Base-by-base conservation (phyloP, 2,329 filamentous ascomycete genomes). In the Aureobasidium sp. region DNA sequence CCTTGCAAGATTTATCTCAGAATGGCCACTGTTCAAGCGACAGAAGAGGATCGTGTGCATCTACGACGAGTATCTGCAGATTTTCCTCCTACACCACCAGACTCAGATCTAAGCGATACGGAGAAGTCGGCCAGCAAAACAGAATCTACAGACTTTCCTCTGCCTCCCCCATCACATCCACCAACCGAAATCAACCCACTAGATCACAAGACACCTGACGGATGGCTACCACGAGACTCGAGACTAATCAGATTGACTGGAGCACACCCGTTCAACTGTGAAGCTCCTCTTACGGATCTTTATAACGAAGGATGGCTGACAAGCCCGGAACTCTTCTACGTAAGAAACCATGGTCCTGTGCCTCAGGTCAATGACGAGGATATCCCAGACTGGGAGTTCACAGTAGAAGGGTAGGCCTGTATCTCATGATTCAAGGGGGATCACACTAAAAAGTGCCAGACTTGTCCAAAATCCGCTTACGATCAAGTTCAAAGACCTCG, bases 251-350 rank as follows among this genome's bases (percentile, higher is more conserved):
- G 92, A 56, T 79, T 97, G 15, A 97, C 92, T 12, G 92, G 92
- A 27, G 83, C 90, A 6, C 92, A 96, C 73, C 92, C 92, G 0
- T 96, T 95, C 79, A 97, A 97, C 69, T 87, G 89, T 53, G 92
- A 97, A 75, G 83, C 92, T 10, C 92, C 92, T 0, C 76, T 97
- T 9, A 89, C 84, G 61, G 85, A 86, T 17, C 78, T 96, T 0
- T 96, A 86, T 74, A 82, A 93, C 63, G 80, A 86, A 77, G 91
- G 92, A 0, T 96, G 96, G 71, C 78, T 97, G 41, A 97, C 92
- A 0, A 90, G 87, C 43, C 88, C 91, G 13, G 88, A 96, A 68
- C 79, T 97, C 1, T 94, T 96, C 75, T 97, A 95, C 73, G 92
- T 97, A 9, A 81, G 92, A 39, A 97, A 96, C 70, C 92, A 97